Percentiles rank a stretch among this genome's conserved stretches.
Evolutionary conservation across 2,329 filamentous ascomycete genomes (phyloP).

Genomic region (Cercospora beticola): DNA sequence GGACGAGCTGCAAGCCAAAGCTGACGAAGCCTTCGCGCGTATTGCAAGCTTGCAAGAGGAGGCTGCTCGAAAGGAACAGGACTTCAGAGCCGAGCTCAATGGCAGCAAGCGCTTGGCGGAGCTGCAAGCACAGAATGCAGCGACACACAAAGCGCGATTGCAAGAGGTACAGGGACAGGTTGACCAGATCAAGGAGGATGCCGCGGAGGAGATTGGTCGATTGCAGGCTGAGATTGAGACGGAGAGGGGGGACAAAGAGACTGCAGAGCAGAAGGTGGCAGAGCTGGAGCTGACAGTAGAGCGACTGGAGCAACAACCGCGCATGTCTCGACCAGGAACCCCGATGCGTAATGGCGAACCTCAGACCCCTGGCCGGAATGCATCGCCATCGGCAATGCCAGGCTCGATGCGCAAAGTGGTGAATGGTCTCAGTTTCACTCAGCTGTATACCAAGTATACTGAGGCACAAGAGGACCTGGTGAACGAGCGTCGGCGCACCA

Average conservation of each 20-base stretch:
- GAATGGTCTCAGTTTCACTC: slow-evolving; percentile 58
- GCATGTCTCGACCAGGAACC: slow-evolving; percentile 48
- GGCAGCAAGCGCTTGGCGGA: slow-evolving; percentile 78
- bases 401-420: slow-evolving; percentile 53
- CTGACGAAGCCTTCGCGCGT: slow-evolving; percentile 77
- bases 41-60: slow-evolving; percentile 85
- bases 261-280: slow-evolving; percentile 61
- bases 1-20: slow-evolving; percentile 80
- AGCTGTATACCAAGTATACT: slow-evolving; percentile 63
- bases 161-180: slow-evolving; percentile 66
- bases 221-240: slow-evolving; percentile 52
- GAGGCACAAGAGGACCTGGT: slow-evolving; percentile 69
- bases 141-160: slow-evolving; percentile 68
- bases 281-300: slow-evolving; percentile 65
- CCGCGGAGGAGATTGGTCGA: slow-evolving; percentile 56
- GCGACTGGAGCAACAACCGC: slow-evolving; percentile 47
- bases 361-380: slow-evolving; percentile 35
- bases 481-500: slow-evolving; percentile 70
- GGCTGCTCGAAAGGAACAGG: slow-evolving; percentile 77
- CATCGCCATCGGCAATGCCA: slow-evolving; percentile 46
- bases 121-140: slow-evolving; percentile 72
- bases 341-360: slow-evolving; percentile 48
- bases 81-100: slow-evolving; percentile 82
- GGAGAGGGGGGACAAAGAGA: slow-evolving; percentile 59
- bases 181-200: slow-evolving; percentile 65